phyloP scores from a whole-genome alignment of 768 basidiomycete genomes.

The Lepiota venenata region DNA sequence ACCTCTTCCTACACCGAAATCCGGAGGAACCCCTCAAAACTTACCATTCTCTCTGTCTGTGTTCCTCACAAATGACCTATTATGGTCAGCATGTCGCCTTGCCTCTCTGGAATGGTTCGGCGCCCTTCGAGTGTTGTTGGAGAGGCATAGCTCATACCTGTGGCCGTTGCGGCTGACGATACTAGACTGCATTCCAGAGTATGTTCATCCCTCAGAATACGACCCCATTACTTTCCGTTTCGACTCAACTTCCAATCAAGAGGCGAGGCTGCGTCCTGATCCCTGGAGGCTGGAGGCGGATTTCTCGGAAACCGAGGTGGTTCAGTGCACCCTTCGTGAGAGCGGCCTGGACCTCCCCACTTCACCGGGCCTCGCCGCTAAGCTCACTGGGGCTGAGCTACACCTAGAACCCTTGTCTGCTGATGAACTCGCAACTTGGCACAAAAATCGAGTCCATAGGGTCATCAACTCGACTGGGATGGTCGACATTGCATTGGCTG shows the following conservation, averaged over 20 bases:
- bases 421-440: constrained; percentile 69
- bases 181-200: constrained; percentile 71
- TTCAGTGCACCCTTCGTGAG: constrained; percentile 37
- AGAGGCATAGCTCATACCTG: constrained; percentile 51
- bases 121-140: constrained; percentile 55
- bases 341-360: constrained; percentile 13
- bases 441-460: constrained; percentile 56
- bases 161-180: constrained; percentile 71
- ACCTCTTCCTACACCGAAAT: constrained; percentile 27
- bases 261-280: constrained; percentile 27
- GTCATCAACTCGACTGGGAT: constrained; percentile 70
- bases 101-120: constrained; percentile 59
- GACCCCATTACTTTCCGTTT: constrained; percentile 60
- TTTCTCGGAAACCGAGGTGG: constrained; percentile 50
- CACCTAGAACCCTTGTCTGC: constrained; percentile 35
- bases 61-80: constrained; percentile 61
- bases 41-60: constrained; percentile 45
- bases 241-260: constrained; percentile 44
- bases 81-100: constrained; percentile 58
- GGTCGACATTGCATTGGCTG: constrained; percentile 72
- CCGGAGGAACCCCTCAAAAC: constrained; percentile 30
- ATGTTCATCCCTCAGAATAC: constrained; percentile 62
- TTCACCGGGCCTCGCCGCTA: constrained; percentile 14
- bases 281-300: constrained; percentile 55
- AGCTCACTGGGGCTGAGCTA: constrained; percentile 13